Evolutionary conservation across 768 basidiomycete species (phyloP).

Genomic region (Infundibulicybe gibba): DNA sequence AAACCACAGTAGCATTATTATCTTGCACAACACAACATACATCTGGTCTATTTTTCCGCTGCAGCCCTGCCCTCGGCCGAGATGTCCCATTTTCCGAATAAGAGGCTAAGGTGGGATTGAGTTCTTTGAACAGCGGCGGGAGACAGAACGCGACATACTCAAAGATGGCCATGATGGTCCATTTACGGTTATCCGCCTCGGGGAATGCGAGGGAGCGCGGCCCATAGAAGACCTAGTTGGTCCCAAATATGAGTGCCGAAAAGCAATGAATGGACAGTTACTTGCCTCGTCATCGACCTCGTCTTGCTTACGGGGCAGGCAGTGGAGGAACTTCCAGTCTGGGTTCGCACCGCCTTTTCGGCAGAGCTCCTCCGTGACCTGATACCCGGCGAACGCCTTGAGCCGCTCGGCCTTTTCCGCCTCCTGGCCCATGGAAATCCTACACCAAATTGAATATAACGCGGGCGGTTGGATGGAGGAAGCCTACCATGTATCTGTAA

Average conservation of each 20-base stretch:
- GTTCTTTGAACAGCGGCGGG: background rate
- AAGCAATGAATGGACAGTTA: conserved; percentile 4
- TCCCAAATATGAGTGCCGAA: conserved; percentile 2
- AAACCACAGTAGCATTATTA: background rate
- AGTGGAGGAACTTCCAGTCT: conserved; percentile 95
- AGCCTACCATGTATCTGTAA: conserved; percentile 93
- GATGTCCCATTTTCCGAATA: conserved; percentile 49
- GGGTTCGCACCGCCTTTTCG: conserved; percentile 75
- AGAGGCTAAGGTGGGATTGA: conserved; percentile 28
- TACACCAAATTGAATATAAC: conserved; percentile 19
- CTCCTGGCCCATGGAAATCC: conserved; percentile 99
- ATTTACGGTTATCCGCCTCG: conserved; percentile 95
- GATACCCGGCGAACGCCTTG: conserved; percentile 87
- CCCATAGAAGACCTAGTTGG: conserved; percentile 82
- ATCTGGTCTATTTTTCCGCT: background rate
- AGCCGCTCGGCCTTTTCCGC: conserved; percentile 86
- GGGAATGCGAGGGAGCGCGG: conserved; percentile 88
- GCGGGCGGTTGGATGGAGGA: background rate
- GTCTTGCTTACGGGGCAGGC: conserved; percentile 86
- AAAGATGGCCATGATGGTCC: conserved; percentile 93
- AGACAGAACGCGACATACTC: conserved; percentile 52
- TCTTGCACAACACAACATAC: background rate
- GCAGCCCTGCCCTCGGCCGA: background rate
- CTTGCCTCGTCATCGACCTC: conserved; percentile 95
- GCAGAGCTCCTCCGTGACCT: conserved; percentile 89